Percentiles rank a stretch among this genome's conserved stretches.
These are phyloP conservation scores for Echria macrotheca DNA, from an alignment of 495 filamentous ascomycete species.

Conservation along the genomic window DNA sequence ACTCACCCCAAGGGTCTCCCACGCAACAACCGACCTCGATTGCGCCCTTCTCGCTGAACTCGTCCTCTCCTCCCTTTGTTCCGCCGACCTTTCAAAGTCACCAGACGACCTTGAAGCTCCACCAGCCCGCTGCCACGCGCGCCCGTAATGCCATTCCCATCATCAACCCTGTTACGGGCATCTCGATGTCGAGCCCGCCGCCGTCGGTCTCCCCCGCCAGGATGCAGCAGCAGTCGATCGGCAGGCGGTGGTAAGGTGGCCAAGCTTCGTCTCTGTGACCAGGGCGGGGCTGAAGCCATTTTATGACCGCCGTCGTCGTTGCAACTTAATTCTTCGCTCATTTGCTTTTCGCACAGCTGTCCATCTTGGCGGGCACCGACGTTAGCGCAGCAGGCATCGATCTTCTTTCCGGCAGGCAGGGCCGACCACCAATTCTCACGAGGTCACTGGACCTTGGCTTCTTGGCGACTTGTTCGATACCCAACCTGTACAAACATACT, in stretches of 20 bases:
- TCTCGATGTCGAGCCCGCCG: constrained; percentile 84
- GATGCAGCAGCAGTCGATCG: constrained; percentile 58
- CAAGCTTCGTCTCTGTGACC: constrained; percentile 29
- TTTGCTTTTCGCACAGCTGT: constrained; percentile 25
- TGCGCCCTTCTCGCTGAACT: constrained; percentile 77
- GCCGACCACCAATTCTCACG: constrained; percentile 16
- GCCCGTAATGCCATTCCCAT: constrained; percentile 96
- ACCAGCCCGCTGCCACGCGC: constrained; percentile 82
- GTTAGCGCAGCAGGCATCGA: constrained; percentile 32
- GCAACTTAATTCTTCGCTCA: constrained; percentile 24
- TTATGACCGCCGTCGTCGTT: constrained; percentile 26
- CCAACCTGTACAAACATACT: constrained; percentile 32
- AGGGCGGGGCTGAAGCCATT: constrained; percentile 19
- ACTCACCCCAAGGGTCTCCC: constrained; percentile 89
- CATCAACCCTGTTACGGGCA: constrained; percentile 90
- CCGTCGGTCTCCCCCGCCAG: constrained; percentile 80
- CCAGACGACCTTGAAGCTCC: constrained; percentile 61
- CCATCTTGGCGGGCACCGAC: constrained; percentile 38
- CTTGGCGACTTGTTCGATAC: constrained; percentile 18
- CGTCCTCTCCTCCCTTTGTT: constrained; percentile 65
- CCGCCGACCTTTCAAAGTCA: constrained; percentile 50
- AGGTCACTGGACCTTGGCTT: constrained; percentile 30
- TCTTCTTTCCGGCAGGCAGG: constrained; percentile 29
- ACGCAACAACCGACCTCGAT: constrained; percentile 61
- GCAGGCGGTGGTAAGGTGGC: constrained; percentile 45